Evolutionary conservation across 2,329 filamentous ascomycete species (phyloP).

Genomic region (Diaporthe caulivora): DNA sequence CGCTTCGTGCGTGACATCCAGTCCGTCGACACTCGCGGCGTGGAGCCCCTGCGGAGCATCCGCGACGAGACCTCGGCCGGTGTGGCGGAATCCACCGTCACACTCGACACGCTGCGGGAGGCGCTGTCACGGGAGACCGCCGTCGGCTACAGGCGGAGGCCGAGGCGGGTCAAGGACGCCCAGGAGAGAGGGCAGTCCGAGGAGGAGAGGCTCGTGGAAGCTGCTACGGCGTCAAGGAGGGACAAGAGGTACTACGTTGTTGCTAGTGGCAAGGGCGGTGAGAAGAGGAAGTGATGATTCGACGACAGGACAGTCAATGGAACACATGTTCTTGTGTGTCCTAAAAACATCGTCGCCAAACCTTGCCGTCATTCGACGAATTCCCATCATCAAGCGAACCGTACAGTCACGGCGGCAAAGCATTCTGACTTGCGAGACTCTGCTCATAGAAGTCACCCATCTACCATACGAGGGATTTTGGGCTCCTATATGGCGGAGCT

Average conservation of each 20-base stretch:
- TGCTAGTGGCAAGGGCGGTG: conserved; percentile 63
- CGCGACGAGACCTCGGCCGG: conserved; percentile 80
- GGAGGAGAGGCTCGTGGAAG: conserved; percentile 43
- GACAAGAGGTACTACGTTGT: conserved; percentile 82
- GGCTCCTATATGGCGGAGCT: neutral
- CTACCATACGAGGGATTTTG: neutral
- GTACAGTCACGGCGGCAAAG: neutral
- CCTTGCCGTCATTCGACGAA: neutral
- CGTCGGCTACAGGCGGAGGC: conserved; percentile 66
- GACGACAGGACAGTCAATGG: neutral
- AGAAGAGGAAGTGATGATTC: conserved; percentile 2
- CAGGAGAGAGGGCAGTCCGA: conserved; percentile 21
- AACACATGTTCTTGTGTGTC: neutral
- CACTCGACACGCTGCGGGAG: conserved; percentile 66
- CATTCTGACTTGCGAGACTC: neutral
- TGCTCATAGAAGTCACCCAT: neutral
- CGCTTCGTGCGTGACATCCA: conserved; percentile 93
- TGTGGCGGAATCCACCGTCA: conserved; percentile 68
- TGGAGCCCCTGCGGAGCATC: conserved; percentile 82
- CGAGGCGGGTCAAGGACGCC: conserved; percentile 50
- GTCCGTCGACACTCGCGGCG: conserved; percentile 77
- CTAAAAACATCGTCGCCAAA: neutral
- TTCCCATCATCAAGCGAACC: neutral
- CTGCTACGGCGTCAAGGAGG: conserved; percentile 65
- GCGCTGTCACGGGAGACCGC: conserved; percentile 71